Conservation (phyloP, 805 yeast species). For the Monosporozyma unispora region DNA sequence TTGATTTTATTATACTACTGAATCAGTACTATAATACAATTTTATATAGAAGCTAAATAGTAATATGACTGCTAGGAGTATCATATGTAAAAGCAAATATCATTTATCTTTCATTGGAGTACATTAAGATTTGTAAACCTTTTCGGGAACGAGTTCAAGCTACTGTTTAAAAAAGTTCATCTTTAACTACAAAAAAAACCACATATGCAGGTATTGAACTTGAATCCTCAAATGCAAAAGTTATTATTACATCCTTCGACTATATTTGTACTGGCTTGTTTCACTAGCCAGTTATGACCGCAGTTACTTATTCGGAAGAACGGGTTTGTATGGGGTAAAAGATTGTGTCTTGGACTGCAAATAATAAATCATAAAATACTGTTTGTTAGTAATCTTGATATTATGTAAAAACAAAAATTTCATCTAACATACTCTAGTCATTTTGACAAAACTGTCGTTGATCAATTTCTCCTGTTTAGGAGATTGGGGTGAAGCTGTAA, state of each 20-base stretch:
- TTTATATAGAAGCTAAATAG: not conserved
- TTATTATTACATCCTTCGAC: not conserved
- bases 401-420: not conserved
- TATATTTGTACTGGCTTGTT: too few relatives aligned
- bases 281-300: too few relatives aligned
- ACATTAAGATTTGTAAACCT: too few relatives aligned
- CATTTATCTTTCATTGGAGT: too few relatives aligned
- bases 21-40: too few relatives aligned
- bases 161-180: too few relatives aligned
- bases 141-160: too few relatives aligned
- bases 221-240: not conserved
- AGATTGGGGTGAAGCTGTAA: not conserved
- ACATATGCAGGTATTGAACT: too few relatives aligned
- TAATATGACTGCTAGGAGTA: not conserved
- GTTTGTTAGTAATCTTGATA: not conserved
- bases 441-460: constrained; percentile 10
- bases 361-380: not conserved
- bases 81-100: not conserved
- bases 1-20: too few relatives aligned
- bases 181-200: too few relatives aligned
- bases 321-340: constrained; percentile 10
- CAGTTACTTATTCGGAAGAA: constrained; percentile 4
- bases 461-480: constrained; percentile 2
- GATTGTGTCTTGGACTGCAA: constrained; percentile 9
- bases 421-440: constrained; percentile 8